These are phyloP conservation scores for Akanthomyces lecanii DNA, from an alignment of 2,329 filamentous ascomycete genomes.

Conservation along the genomic window DNA sequence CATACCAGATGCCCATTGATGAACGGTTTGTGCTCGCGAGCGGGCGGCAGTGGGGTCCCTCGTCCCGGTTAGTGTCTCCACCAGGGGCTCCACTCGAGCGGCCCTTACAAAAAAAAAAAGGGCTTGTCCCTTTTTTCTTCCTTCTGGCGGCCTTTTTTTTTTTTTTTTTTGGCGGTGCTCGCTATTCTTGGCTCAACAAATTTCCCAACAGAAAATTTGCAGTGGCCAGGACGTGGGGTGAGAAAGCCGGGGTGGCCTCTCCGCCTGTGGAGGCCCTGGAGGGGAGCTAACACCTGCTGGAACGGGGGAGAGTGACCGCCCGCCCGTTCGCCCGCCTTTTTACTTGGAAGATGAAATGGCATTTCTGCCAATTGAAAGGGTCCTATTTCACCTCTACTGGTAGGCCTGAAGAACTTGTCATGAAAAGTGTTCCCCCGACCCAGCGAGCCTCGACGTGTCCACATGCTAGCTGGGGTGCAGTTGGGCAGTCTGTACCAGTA, in stretches of 20 bases:
- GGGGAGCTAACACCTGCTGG: not conserved
- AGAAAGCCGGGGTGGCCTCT: not conserved
- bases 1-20: too few relatives aligned
- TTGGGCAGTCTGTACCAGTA: too few relatives aligned
- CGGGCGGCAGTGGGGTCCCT: not conserved
- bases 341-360: not conserved
- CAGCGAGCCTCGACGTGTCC: not conserved
- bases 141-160: constrained; percentile 16
- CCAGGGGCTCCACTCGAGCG: too few relatives aligned
- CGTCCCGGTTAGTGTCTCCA: too few relatives aligned
- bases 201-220: constrained; percentile 33
- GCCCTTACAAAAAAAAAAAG: not conserved
- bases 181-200: constrained; percentile 31
- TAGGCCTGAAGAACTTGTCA: not conserved
- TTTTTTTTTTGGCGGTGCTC: constrained; percentile 20
- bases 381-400: not conserved
- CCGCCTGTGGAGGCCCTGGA: not conserved
- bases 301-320: not conserved
- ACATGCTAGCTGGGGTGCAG: not conserved
- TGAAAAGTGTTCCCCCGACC: too few relatives aligned
- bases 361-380: not conserved
- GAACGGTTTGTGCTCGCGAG: not conserved
- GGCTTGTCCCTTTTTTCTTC: not conserved
- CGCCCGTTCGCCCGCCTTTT: not conserved
- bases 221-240: not conserved